These are phyloP conservation scores for Paspalum notatum DNA, from an alignment of 176 grass and related monocot species.

Conservation along the genomic window DNA sequence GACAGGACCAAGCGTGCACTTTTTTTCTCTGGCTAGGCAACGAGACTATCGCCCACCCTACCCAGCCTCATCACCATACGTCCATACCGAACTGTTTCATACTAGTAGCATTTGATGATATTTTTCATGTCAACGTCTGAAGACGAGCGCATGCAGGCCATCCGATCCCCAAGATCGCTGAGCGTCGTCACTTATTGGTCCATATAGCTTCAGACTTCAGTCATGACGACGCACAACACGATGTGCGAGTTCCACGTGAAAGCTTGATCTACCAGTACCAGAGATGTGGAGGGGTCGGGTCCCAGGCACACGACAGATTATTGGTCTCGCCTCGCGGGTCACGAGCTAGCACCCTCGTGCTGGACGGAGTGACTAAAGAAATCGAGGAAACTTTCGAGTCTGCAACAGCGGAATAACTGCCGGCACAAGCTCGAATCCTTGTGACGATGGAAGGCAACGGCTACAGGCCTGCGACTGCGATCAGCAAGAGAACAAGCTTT, in stretches of 20 bases:
- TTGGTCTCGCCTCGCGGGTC: no score
- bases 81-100: no score
- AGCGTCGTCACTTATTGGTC: background rate
- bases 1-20: background rate
- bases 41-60: background rate
- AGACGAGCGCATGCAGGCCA: constrained; percentile 12
- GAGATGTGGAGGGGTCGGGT: background rate
- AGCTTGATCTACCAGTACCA: background rate
- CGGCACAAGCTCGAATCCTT: no score
- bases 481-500: background rate
- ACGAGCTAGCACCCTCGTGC: constrained; percentile 13
- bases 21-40: background rate
- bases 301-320: background rate
- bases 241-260: constrained; percentile 13
- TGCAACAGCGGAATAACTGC: no score
- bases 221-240: background rate
- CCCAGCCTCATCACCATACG: background rate
- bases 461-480: no score
- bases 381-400: background rate
- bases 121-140: constrained; percentile 33
- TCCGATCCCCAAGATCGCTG: background rate
- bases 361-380: background rate
- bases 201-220: background rate
- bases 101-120: background rate
- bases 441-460: background rate